These are phyloP conservation scores for Plasmodium knowlesi DNA, from an alignment of 169 alveolate genomes.

Conservation along the genomic window DNA sequence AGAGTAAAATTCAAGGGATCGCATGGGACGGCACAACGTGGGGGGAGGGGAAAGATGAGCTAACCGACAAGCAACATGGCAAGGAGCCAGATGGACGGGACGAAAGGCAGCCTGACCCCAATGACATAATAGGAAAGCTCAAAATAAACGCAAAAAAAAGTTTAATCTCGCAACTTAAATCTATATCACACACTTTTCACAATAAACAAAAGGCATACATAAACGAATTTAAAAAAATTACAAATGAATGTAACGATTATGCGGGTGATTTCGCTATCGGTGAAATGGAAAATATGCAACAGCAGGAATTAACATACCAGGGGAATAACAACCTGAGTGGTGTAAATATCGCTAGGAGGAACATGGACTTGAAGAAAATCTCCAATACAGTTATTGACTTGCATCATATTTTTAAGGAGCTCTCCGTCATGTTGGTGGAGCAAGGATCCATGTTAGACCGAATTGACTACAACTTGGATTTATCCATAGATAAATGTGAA, in stretches of 20 bases:
- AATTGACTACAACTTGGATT: slow-evolving; percentile 85
- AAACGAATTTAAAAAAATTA: slow-evolving; percentile 76
- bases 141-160: slow-evolving; percentile 82
- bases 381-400: slow-evolving; percentile 83
- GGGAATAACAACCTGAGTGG: slow-evolving; percentile 70
- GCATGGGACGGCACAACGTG: background rate
- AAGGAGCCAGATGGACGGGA: background rate
- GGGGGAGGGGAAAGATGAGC: background rate
- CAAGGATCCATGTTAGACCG: slow-evolving; percentile 88
- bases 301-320: slow-evolving; percentile 51
- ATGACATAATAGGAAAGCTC: slow-evolving; percentile 44
- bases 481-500: slow-evolving; percentile 63
- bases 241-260: slow-evolving; percentile 62
- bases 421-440: slow-evolving; percentile 83
- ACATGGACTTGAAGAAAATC: slow-evolving; percentile 80
- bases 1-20: slow-evolving; percentile 47
- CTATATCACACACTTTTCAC: slow-evolving; percentile 79
- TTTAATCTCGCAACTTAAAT: slow-evolving; percentile 78
- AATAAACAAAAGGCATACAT: slow-evolving; percentile 78
- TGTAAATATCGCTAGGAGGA: slow-evolving; percentile 76
- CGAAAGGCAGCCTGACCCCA: background rate
- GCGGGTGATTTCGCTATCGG: slow-evolving; percentile 20
- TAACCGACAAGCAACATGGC: background rate
- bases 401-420: slow-evolving; percentile 84
- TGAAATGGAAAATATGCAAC: background rate